Evolutionary conservation across 78 protist species (phyloP).

Genomic region (Acrasis kona): DNA sequence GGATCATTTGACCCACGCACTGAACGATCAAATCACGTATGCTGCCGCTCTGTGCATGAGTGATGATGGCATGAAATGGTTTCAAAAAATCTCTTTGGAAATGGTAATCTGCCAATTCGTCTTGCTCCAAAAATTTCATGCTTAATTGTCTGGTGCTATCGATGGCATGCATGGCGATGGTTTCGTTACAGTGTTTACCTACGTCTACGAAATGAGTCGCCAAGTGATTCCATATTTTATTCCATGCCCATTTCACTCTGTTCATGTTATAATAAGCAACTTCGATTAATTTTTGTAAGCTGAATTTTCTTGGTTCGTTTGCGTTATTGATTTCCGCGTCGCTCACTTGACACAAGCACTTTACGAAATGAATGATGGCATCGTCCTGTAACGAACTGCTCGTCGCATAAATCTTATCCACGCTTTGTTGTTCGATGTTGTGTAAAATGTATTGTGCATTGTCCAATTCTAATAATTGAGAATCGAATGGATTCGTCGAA

Average conservation of each 20-base stretch:
- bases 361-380: conserved; percentile 80
- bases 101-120: conserved; percentile 75
- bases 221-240: conserved; percentile 73
- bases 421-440: conserved; percentile 1
- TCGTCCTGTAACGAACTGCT: background rate
- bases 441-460: conserved; percentile 4
- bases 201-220: conserved; percentile 60
- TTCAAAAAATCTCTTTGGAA: conserved; percentile 89
- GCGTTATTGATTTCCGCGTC: conserved; percentile 55
- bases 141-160: conserved; percentile 93
- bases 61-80: conserved; percentile 82
- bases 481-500: too few species aligned
- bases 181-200: conserved; percentile 51
- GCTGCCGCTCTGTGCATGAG: background rate
- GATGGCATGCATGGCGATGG: conserved; percentile 75
- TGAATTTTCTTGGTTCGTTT: conserved; percentile 66
- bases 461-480: background rate
- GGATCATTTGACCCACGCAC: conserved; percentile 34
- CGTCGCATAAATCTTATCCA: conserved; percentile 20
- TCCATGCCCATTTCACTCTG: conserved; percentile 89
- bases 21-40: conserved; percentile 51
- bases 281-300: conserved; percentile 85
- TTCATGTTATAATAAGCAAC: conserved; percentile 81
- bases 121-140: conserved; percentile 78
- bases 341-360: conserved; percentile 54